Evolutionary conservation across 495 filamentous ascomycete genomes (phyloP).

Genomic region (Friedmanniomyces simplex): DNA sequence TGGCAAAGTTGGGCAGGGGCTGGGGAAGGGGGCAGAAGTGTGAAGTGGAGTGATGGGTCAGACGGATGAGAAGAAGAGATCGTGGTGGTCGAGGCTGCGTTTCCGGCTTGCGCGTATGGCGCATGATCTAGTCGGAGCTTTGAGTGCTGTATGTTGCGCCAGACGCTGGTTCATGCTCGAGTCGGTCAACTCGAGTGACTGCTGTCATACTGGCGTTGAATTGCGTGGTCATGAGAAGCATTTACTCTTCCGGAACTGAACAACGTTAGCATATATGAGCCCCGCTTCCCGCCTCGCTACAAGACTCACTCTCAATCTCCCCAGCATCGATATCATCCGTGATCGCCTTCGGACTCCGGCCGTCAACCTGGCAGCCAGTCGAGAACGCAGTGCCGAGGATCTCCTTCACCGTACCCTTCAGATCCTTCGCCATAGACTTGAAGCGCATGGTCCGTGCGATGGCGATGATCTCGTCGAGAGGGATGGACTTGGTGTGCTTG

Average conservation of each 20-base stretch:
- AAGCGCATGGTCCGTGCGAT: slow-evolving; percentile 92
- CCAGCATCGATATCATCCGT: slow-evolving; percentile 82
- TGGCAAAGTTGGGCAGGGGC: slow-evolving; percentile 51
- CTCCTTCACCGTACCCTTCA: slow-evolving; percentile 87
- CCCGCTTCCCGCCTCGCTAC: background rate
- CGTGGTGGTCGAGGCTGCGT: background rate
- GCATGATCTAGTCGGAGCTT: background rate
- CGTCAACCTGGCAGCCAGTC: slow-evolving; percentile 96
- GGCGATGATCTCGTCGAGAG: slow-evolving; percentile 87
- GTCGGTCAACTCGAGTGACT: background rate
- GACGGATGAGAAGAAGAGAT: background rate
- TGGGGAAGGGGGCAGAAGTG: slow-evolving; percentile 2
- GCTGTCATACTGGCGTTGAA: background rate
- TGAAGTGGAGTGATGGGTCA: background rate
- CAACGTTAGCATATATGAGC: slow-evolving; percentile 32
- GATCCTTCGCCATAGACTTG: slow-evolving; percentile 88
- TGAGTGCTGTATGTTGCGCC: background rate
- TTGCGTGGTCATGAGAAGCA: background rate
- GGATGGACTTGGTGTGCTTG: slow-evolving; percentile 96
- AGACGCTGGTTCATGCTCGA: background rate
- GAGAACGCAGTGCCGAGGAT: slow-evolving; percentile 91
- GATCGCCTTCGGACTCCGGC: slow-evolving; percentile 85
- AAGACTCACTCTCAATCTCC: slow-evolving; percentile 85
- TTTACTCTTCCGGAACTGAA: slow-evolving; percentile 84
- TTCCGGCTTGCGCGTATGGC: background rate